Evolutionary conservation across 805 yeast genomes (phyloP).

Genomic region (Saturnispora saitoi): DNA sequence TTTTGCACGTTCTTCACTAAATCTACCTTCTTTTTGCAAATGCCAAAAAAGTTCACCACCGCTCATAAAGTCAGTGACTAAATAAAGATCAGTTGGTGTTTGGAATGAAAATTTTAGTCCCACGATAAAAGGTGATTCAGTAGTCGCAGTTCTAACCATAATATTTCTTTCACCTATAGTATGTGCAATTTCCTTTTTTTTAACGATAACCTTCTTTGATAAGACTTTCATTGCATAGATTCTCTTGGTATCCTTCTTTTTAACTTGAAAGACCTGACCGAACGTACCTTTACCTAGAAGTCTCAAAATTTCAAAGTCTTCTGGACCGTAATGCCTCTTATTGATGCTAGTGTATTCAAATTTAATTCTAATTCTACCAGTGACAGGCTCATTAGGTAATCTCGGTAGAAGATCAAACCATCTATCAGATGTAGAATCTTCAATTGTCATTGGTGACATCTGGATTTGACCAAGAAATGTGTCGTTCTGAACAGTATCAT

Average conservation of each 20-base stretch:
- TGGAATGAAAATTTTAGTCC: conserved; percentile 95
- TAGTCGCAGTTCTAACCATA: conserved; percentile 82
- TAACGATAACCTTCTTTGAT: conserved; percentile 89
- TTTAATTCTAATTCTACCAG: conserved; percentile 70
- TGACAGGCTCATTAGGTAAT: conserved; percentile 62
- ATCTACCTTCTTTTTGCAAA: conserved; percentile 92
- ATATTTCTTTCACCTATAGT: conserved; percentile 96
- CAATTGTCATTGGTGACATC: conserved; percentile 52
- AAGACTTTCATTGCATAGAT: conserved; percentile 97
- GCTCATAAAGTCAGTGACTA: conserved; percentile 95
- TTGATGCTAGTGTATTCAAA: conserved; percentile 63
- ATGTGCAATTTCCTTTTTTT: conserved; percentile 95
- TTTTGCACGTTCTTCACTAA: conserved; percentile 87
- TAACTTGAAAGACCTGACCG: conserved; percentile 96
- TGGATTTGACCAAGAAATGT: conserved; percentile 80
- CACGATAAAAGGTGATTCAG: conserved; percentile 75
- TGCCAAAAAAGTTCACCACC: conserved; percentile 81
- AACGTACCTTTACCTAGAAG: conserved; percentile 93
- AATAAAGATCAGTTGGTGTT: conserved; percentile 83
- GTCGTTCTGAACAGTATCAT: conserved; percentile 78
- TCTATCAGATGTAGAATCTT: conserved; percentile 40
- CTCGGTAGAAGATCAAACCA: conserved; percentile 76
- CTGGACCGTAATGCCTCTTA: conserved; percentile 81
- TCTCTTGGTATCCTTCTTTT: conserved; percentile 79
- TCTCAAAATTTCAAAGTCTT: conserved; percentile 86